Base-by-base conservation (phyloP, 2,329 filamentous ascomycete genomes). In the Trichoderma hamatum region DNA sequence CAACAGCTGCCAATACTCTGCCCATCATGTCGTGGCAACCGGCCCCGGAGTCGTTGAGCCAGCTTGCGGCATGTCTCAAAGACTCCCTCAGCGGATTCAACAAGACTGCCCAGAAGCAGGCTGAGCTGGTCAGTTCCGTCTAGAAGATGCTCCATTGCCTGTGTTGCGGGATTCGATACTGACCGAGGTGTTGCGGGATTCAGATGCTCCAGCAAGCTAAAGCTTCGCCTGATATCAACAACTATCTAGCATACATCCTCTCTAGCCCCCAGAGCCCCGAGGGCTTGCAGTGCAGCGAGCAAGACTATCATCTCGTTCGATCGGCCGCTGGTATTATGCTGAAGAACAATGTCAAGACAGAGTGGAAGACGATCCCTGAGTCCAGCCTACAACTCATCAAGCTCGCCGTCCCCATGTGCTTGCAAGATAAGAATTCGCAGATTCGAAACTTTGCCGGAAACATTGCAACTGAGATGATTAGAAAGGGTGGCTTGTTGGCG, bases 121-220 rank as follows among this genome's bases (percentile, higher is more conserved):
- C 96, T 69, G 95, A 97, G 82, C 82, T 88, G 80, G 94, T 97
- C 79, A 84, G 91, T 72, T 60, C 43, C 39, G 19, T n/a, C 32
- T 5, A 24, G 21, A 28, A 30, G 52, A 26, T 3, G 10, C 13
- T 28, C 39, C 9, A 3, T 56, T 34, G 13, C 21, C 16, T 43
- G 56, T 43, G 14, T 19, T 19, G 13, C 14, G 14, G 21, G 30
- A 34, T 30, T n/a, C 16, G 30, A 58, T 63, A 21, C 70, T 73
- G 61, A 72, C 32, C 52, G 28, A 26, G 28, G 11, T 24, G 21
- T 39, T 65, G 64, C 60, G 69, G 60, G 71, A 64, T 39, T 28
- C 75, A 98, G 96, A 96, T 98, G 93, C 92, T 99, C 75, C 86
- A 89, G 73, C 92, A 97, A 82, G 96, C 95, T 71, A 96, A 93